Percentiles rank a stretch among this genome's conserved stretches.
phyloP scores from a whole-genome alignment of 1,284 basidiomycete genomes.

The Tremellales sp. region DNA sequence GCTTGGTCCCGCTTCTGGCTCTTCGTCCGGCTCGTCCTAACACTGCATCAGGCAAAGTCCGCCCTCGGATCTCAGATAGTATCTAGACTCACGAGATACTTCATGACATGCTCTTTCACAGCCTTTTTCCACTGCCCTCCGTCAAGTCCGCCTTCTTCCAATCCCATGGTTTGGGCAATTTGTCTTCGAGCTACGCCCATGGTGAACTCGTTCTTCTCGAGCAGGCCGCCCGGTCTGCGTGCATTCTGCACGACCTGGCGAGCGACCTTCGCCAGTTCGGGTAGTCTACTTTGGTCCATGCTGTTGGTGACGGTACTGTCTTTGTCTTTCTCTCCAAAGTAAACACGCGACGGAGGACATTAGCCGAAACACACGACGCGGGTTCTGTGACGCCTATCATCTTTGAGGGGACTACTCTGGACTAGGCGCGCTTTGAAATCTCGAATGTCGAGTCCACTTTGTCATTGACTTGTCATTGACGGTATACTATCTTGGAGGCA shows the following conservation, averaged over 20 bases:
- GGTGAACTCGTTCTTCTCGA: constrained; percentile 31
- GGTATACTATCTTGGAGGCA: background rate
- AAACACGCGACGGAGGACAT: too few species aligned
- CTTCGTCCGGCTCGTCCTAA: too few species aligned
- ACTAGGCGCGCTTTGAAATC: background rate
- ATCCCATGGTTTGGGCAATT: constrained; percentile 22
- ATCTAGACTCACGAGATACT: constrained; percentile 30
- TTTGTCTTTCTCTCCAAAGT: too few species aligned
- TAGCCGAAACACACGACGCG: too few species aligned
- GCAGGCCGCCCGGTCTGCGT: constrained; percentile 18
- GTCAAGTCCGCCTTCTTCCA: constrained; percentile 20
- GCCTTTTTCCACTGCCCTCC: constrained; percentile 30
- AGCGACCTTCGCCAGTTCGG: constrained; percentile 5
- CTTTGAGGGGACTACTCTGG: too few species aligned
- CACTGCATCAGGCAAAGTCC: too few species aligned
- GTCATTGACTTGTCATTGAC: background rate
- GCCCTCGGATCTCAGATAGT: too few species aligned
- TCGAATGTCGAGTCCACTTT: background rate
- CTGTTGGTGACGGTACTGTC: too few species aligned
- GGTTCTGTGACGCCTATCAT: too few species aligned
- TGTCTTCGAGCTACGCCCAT: constrained; percentile 23
- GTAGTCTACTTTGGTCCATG: constrained; percentile 19
- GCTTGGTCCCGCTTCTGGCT: too few species aligned
- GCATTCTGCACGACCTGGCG: constrained; percentile 18
- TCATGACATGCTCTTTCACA: constrained; percentile 46